phyloP scores from a whole-genome alignment of 495 filamentous ascomycete species.

The Neurospora sp. region DNA sequence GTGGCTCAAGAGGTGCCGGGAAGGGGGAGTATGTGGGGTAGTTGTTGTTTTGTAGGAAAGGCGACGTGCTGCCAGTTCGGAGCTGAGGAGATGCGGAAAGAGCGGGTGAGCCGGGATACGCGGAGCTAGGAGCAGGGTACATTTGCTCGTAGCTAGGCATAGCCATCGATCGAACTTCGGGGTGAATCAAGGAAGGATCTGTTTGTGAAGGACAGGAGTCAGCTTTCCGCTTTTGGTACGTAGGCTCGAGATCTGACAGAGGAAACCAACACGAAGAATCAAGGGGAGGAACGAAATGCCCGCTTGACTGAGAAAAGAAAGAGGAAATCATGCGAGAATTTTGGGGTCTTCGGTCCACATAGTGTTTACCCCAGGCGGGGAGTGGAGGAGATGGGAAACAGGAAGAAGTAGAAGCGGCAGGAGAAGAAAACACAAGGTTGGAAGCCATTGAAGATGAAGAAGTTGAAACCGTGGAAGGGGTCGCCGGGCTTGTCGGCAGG shows the following conservation, averaged over 20 bases:
- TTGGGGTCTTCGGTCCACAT: slow-evolving; percentile 13
- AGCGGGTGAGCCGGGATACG: slow-evolving; percentile 35
- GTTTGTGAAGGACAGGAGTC: slow-evolving; percentile 13
- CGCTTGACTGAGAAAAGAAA: slow-evolving; percentile 48
- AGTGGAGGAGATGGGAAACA: slow-evolving; percentile 29
- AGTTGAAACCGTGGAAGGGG: slow-evolving; percentile 19
- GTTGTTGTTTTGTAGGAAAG: slow-evolving; percentile 28
- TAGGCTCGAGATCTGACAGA: slow-evolving; percentile 17
- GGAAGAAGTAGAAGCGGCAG: slow-evolving; percentile 35
- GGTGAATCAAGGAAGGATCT: slow-evolving; percentile 42
- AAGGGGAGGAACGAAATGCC: slow-evolving; percentile 50
- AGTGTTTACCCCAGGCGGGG: slow-evolving; percentile 21
- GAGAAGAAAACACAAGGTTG: slow-evolving; percentile 39
- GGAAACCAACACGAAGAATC: slow-evolving; percentile 54
- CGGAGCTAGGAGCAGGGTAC: slow-evolving; percentile 29
- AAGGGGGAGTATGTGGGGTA: slow-evolving; percentile 62
- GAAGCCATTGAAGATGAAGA: slow-evolving; percentile 13
- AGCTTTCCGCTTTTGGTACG: slow-evolving; percentile 15
- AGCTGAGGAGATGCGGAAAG: slow-evolving; percentile 37
- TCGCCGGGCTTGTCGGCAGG: slow-evolving; percentile 21
- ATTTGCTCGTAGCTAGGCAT: slow-evolving; percentile 33
- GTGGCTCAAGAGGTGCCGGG: slow-evolving; percentile 39
- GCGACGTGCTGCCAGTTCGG: slow-evolving; percentile 33
- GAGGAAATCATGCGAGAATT: slow-evolving; percentile 19
- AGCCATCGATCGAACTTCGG: slow-evolving; percentile 36